Evolutionary conservation across 1,284 basidiomycete species (phyloP).

Genomic region (Inonotus obliquus): DNA sequence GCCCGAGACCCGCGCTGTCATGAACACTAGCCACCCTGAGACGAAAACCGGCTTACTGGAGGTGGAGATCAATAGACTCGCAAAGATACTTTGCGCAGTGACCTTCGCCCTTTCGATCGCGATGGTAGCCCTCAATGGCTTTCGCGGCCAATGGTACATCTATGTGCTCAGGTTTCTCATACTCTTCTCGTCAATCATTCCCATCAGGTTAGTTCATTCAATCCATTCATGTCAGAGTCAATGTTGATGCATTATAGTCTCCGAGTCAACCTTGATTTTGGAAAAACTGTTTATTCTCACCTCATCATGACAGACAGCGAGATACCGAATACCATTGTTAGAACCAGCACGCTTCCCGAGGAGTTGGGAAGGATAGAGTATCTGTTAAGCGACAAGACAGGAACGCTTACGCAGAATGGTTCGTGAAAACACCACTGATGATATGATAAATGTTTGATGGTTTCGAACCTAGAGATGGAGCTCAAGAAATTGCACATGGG

Average conservation of each 20-base stretch:
- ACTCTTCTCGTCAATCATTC: slow-evolving; percentile 97
- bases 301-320: slow-evolving; percentile 93
- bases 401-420: slow-evolving; percentile 97
- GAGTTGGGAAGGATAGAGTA: slow-evolving; percentile 97
- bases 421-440: slow-evolving; percentile 21
- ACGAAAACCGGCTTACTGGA: slow-evolving; percentile 94
- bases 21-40: slow-evolving; percentile 97
- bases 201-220: slow-evolving; percentile 74
- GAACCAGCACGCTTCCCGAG: slow-evolving; percentile 95
- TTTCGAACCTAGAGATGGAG: slow-evolving; percentile 80
- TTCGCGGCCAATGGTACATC: slow-evolving; percentile 93
- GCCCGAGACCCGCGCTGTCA: slow-evolving; percentile 92
- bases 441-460: not conserved
- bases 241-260: slow-evolving; percentile 48
- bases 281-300: slow-evolving; percentile 95
- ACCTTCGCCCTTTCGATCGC: slow-evolving; percentile 90
- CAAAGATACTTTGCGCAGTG: slow-evolving; percentile 94
- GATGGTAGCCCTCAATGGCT: slow-evolving; percentile 94
- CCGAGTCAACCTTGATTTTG: slow-evolving; percentile 99
- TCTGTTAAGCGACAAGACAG: slow-evolving; percentile 95
- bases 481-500: slow-evolving; percentile 99
- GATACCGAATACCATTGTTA: slow-evolving; percentile 93
- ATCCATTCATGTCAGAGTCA: not conserved
- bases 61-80: slow-evolving; percentile 91
- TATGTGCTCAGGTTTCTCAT: slow-evolving; percentile 97